Conservation (phyloP, 352 stramenopile genomes). For the Globisporangium perplexum region DNA sequence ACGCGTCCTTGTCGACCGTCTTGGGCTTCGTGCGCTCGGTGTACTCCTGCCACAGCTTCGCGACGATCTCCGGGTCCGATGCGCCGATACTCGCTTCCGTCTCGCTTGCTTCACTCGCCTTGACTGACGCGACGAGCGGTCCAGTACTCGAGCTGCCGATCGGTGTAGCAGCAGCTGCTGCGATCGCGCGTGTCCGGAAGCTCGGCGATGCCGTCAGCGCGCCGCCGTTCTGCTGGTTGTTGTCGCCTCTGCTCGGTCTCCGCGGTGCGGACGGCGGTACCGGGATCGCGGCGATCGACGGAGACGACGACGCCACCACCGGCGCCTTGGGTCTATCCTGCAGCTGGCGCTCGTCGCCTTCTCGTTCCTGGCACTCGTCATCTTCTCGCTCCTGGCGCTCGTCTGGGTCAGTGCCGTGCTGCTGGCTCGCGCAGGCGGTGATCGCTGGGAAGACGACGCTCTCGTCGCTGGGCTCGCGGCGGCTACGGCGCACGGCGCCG, state of each 20-base stretch:
- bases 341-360: background rate
- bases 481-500: conserved; percentile 20
- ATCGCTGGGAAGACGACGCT: conserved; percentile 49
- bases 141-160: background rate
- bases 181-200: conserved; percentile 23
- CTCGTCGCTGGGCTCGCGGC: conserved; percentile 13
- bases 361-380: no score
- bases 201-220: conserved; percentile 10
- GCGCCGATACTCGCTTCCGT: background rate
- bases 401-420: background rate
- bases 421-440: conserved; percentile 5
- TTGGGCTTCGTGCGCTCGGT: conserved; percentile 35
- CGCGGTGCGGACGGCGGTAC: conserved; percentile 16
- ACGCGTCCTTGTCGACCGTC: conserved; percentile 39
- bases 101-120: background rate
- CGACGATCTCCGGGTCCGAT: conserved; percentile 36
- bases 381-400: conserved; percentile 12
- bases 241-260: conserved; percentile 15
- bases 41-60: conserved; percentile 63
- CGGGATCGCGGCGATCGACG: conserved; percentile 17
- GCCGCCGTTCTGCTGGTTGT: conserved; percentile 16
- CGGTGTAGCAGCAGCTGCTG: conserved; percentile 7
- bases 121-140: background rate
- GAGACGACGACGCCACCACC: conserved; percentile 3
- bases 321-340: background rate